Base-by-base conservation (phyloP, 1,284 basidiomycete genomes). In the Athelia sp. region DNA sequence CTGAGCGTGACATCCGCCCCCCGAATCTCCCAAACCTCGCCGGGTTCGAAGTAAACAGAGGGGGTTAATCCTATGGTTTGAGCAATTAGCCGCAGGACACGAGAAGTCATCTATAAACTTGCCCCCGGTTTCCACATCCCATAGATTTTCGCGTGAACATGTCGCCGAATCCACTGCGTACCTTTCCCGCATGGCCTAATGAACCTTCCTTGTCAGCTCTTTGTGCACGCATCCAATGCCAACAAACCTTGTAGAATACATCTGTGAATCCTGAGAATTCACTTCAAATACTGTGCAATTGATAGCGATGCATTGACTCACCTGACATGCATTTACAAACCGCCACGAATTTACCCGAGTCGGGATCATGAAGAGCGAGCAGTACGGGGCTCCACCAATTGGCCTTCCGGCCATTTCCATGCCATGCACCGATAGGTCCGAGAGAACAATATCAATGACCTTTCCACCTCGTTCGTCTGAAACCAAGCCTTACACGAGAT, bases 321-420 rank as follows among this genome's bases (percentile, higher is more conserved):
- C 84, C 84, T 59, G 82, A 86, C 83, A 88, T 87, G 69, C 89
- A 93, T 65, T 96, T 96, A 68, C 91, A 93, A 34, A 95, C 78
- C 0, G 88, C 92, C 47, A 93, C 83, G 51, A 87, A 75, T 43
- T 72, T 78, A 14, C 84, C 91, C 3, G 73, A 76, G 50, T 78
- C 75, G 15, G 82, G 72, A 61, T 96, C 87, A 75, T 91, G 89
- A 46, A 87, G 67, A 9, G 87, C 93, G 26, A 97, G 77, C 13
- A 98, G 73, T 57, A 97, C 84, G 0, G 94, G 94, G 54, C 84
- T 89, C 92, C 93, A 98, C 93, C 93, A 97, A 23, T 82, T 79
- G 9, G 85, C 87, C 68, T 97, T 98, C 31, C 93, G 72, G n/a
- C 94, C 94, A 65, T 87, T 89, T 40, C 94, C 94, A 69, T 95